Evolutionary conservation across 257 asterid species (phyloP).

Genomic region (Voacanga thouarsii): DNA sequence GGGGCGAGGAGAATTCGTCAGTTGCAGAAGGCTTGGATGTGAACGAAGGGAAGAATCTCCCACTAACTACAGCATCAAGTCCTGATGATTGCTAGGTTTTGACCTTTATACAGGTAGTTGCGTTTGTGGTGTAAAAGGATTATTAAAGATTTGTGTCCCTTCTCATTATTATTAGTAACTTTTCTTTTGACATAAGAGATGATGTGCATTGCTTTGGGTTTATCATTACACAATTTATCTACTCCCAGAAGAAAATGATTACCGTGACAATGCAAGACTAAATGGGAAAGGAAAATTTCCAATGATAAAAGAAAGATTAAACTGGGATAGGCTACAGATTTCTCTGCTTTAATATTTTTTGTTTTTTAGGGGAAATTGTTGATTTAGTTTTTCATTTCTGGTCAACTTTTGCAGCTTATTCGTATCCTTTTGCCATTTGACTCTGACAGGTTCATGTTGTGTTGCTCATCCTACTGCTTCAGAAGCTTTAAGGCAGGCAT

Average conservation of each 20-base stretch:
- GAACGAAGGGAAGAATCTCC: constrained; percentile 58
- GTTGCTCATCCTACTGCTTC: constrained; percentile 6
- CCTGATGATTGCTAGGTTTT: constrained; percentile 42
- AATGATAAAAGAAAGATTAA: too few species aligned
- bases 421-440: not conserved
- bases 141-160: not conserved
- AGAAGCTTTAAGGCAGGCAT: constrained; percentile 19
- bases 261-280: too few species aligned
- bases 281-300: too few species aligned
- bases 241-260: too few species aligned
- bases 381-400: too few species aligned
- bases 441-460: not conserved
- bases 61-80: constrained; percentile 41
- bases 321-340: too few species aligned
- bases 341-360: too few species aligned
- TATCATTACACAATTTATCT: too few species aligned
- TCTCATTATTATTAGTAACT: not conserved
- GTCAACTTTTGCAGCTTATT: not conserved
- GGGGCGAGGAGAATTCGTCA: constrained; percentile 67
- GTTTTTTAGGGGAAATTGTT: too few species aligned
- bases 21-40: constrained; percentile 63
- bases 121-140: not conserved
- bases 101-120: not conserved
- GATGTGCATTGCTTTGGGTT: not conserved
- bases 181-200: too few species aligned